Evolutionary conservation across 257 asterid genomes (phyloP), one percentile per base, ranked within the genome.

Genomic region (Scutellaria barbata): DNA sequence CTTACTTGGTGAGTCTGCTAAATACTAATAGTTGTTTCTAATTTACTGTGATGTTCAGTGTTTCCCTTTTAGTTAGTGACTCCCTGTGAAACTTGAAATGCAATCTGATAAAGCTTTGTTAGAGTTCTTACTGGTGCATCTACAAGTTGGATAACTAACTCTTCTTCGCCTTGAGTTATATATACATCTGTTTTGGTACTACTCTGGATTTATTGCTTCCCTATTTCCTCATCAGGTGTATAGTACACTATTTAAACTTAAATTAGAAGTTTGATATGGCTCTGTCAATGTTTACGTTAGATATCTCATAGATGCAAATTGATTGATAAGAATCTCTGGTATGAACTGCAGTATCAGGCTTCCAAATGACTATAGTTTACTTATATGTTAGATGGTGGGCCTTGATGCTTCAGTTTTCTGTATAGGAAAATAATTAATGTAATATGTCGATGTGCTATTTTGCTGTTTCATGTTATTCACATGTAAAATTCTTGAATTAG

Each of bases 1-100:
- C 75, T 63, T 91, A 67, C 81, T 91, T 52, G 96, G 98, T 94
- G 87, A 86, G 98, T 77, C 66, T 63, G 59, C 75, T 74, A 3
- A 30, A 30, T 30, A 30, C 35, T 18, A 41, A 66, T 47, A 18
- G 66, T 37, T 33, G n/a, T 12, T 18, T 57, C 47, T 50, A 52
- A 4, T 35, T 61, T 81, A n/a, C 20, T 57, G n/a, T 22, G 51
- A 53, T 68, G 37, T 54, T 54, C 35, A 64, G 43, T 30, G 55
- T 72, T 45, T 33, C 12, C 9, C n/a, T 57, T 75, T 4, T 48
- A 12, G 65, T 14, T 61, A 20, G 4, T 14, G 63, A 30, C 58
- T 47, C 59, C 8, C 37, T 50, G 7, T 11, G 61, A 58, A 65
- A 62, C 5, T 48, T 60, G 17, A 8, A 40, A 58, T 56, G 73